These are phyloP conservation scores for Fusarium begoniae DNA, from an alignment of 2,329 filamentous ascomycete species.

Conservation along the genomic window DNA sequence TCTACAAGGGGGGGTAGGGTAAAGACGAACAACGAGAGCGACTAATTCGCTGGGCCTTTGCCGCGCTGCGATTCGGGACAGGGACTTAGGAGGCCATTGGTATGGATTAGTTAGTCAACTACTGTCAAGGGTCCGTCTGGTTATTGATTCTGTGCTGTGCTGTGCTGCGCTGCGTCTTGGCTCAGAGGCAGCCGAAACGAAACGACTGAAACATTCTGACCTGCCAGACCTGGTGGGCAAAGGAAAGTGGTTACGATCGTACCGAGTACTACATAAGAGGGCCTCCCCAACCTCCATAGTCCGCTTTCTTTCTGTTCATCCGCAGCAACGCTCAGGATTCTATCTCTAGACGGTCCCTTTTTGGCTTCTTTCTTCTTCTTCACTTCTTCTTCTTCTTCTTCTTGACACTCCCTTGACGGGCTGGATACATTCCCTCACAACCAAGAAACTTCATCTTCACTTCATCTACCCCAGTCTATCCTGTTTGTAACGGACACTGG, in stretches of 20 bases:
- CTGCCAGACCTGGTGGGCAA: slow-evolving; percentile 1
- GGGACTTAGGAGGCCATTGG: slow-evolving; percentile 1
- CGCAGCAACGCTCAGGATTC: slow-evolving; percentile 40
- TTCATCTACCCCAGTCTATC: neutral
- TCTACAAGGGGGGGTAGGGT: neutral
- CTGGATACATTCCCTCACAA: slow-evolving; percentile 36
- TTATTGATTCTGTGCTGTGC: neutral
- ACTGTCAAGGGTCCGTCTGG: slow-evolving; percentile 8
- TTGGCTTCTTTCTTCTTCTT: slow-evolving; percentile 19
- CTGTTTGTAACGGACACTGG: slow-evolving; percentile 33
- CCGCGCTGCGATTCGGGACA: slow-evolving; percentile 28
- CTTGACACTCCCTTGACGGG: slow-evolving; percentile 34
- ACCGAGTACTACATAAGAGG: slow-evolving; percentile 34
- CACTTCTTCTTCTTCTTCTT: slow-evolving; percentile 12
- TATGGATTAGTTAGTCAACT: slow-evolving; percentile 4
- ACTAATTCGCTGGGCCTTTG: slow-evolving; percentile 27
- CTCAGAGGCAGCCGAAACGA: slow-evolving; percentile 31
- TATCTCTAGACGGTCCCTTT: slow-evolving; percentile 25
- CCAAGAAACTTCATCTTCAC: slow-evolving; percentile 9
- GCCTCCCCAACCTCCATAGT: slow-evolving; percentile 20
- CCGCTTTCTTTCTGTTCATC: slow-evolving; percentile 3
- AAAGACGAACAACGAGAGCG: slow-evolving; percentile 20
- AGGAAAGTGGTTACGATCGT: neutral
- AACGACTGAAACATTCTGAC: slow-evolving; percentile 33
- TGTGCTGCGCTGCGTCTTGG: slow-evolving; percentile 7